Percentiles rank a stretch among this genome's conserved stretches.
phyloP scores from a whole-genome alignment of 2,329 filamentous ascomycete genomes.

The Aspergillus ochraceus region DNA sequence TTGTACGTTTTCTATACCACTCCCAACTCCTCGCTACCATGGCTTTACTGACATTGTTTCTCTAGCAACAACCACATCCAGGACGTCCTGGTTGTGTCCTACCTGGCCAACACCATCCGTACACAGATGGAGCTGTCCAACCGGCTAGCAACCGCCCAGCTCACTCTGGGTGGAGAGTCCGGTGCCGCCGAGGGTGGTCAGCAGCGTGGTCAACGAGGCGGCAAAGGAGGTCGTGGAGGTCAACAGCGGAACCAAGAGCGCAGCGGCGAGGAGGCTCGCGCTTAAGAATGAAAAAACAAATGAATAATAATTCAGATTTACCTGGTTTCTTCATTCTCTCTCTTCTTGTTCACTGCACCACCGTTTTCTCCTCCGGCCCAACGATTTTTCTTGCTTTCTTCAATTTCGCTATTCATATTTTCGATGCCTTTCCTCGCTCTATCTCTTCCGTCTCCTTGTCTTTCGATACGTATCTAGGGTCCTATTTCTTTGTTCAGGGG shows the following conservation, averaged over 20 bases:
- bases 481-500: slow-evolving; percentile 7
- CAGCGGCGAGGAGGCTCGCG: slow-evolving; percentile 38
- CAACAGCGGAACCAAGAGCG: slow-evolving; percentile 42
- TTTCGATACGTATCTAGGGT: slow-evolving; percentile 19
- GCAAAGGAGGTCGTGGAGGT: slow-evolving; percentile 42
- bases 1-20: slow-evolving; percentile 59
- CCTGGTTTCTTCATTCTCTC: slow-evolving; percentile 25
- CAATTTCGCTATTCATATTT: slow-evolving; percentile 7
- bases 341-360: slow-evolving; percentile 14
- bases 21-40: slow-evolving; percentile 9
- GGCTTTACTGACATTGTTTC: slow-evolving; percentile 28
- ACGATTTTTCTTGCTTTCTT: slow-evolving; percentile 10
- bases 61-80: slow-evolving; percentile 95
- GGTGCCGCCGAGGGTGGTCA: slow-evolving; percentile 36
- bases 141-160: slow-evolving; percentile 78
- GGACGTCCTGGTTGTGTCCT: slow-evolving; percentile 96
- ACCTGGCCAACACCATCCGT: slow-evolving; percentile 97
- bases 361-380: slow-evolving; percentile 11
- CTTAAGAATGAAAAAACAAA: slow-evolving; percentile 26
- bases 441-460: slow-evolving; percentile 5
- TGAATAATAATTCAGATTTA: slow-evolving; percentile 21
- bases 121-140: slow-evolving; percentile 98
- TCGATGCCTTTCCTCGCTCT: slow-evolving; percentile 8
- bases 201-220: slow-evolving; percentile 40
- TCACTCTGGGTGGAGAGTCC: slow-evolving; percentile 56